Conservation (phyloP, 495 filamentous ascomycete genomes). For the Hypoxylon rickii region DNA sequence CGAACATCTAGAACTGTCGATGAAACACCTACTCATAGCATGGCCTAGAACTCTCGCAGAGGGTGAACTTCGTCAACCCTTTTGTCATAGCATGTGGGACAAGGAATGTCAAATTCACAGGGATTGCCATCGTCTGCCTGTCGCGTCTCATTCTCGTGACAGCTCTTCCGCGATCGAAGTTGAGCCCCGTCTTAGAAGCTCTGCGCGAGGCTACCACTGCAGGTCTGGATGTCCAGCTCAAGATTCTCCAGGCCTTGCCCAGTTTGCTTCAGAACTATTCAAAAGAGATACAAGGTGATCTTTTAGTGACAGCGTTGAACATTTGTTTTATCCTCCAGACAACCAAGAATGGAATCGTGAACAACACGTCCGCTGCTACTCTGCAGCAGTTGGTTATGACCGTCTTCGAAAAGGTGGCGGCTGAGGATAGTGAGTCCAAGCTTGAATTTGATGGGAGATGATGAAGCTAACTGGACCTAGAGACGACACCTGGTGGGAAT, state of each 20-base stretch:
- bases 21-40: slow-evolving; percentile 31
- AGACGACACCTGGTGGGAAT: slow-evolving; percentile 53
- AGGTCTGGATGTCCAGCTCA: slow-evolving; percentile 91
- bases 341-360: slow-evolving; percentile 88
- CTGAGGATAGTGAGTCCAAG: slow-evolving; percentile 69
- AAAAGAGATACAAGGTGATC: slow-evolving; percentile 74
- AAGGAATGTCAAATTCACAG: slow-evolving; percentile 84
- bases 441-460: neutral
- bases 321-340: slow-evolving; percentile 89
- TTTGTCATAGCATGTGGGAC: slow-evolving; percentile 91
- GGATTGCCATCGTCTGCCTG: slow-evolving; percentile 82
- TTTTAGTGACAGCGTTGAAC: slow-evolving; percentile 79
- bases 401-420: slow-evolving; percentile 86
- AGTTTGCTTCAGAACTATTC: slow-evolving; percentile 90
- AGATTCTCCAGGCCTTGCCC: slow-evolving; percentile 93
- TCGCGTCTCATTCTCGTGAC: slow-evolving; percentile 83
- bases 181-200: slow-evolving; percentile 84
- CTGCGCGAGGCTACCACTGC: slow-evolving; percentile 74
- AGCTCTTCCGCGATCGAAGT: slow-evolving; percentile 69
- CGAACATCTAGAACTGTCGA: neutral
- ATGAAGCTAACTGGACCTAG: slow-evolving; percentile 28
- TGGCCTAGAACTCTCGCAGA: slow-evolving; percentile 74
- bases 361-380: slow-evolving; percentile 92
- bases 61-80: slow-evolving; percentile 82
- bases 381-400: slow-evolving; percentile 91